Evolutionary conservation across 768 basidiomycete species (phyloP), one percentile per base, ranked within the genome.

Genomic region (Mrakia frigida): DNA sequence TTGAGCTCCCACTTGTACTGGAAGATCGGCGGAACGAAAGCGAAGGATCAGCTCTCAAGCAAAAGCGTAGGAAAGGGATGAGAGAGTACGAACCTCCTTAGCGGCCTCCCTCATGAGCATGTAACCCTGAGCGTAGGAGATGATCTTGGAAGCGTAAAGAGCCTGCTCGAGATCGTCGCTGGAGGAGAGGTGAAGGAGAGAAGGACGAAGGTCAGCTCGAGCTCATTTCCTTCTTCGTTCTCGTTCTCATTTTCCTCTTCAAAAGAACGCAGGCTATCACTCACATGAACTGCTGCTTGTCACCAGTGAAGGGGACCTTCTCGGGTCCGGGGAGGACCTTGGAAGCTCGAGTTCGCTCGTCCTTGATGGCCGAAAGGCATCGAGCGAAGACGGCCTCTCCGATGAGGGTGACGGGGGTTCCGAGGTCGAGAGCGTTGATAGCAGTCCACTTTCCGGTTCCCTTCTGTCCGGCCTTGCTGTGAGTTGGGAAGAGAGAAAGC

Each of bases 391-490:
- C 97, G 79, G 97, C 97, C 86, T 99, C 97, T 76, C 97, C 97
- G 82, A 99, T 98, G 81, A 99, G 89, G 78, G 97, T 99, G 82
- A 99, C 96, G 93, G 83, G 80, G 80, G 81, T 85, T 81, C 85
- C 84, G 80, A 94, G 79, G 92, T 99, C 97, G 80, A 99, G 89
- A 77, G 97, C 97, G 80, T 86, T 84, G 81, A 98, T 92, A 75
- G 97, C 97, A 74, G 97, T 99, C 97, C 97, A 99, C 86, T 99
- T 99, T 76, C 97, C 94, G 79, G 97, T 99, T 82, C 97, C 97
- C 86, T 99, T 99, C 85, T 99, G 97, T 53, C 96, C 96, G 77
- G 97, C 97, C 82, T 91, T 84, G 85, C 56, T 56, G 56, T 56
- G 18, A 18, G 56, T 25, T 25, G 56, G 28, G n/a, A 11, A 56